Evolutionary conservation across 345 rosid genomes (phyloP), one percentile per base, ranked within the genome.

Genomic region (Adansonia digitata): DNA sequence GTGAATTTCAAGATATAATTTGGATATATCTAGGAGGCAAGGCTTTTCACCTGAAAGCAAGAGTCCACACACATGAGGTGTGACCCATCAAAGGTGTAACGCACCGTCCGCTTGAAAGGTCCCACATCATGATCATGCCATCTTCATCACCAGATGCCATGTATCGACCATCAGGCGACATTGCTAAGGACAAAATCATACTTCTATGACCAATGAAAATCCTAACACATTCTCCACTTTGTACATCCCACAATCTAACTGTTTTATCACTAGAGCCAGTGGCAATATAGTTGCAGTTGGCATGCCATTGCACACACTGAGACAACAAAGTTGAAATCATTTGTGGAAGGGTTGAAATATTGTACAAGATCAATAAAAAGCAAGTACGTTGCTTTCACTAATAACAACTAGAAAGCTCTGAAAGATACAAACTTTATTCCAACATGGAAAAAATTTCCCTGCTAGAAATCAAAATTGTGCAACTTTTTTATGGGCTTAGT

Each of bases 81-180:
- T 96, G 99, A 31, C 99, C 97, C 85, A 89, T 86, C 86, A 96
- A 82, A 81, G 98, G 97, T 2, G 91, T 91, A 72, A 96, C 81
- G 79, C 97, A 90, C n/a, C 97, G 91, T 70, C 98, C 98, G 45
- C 85, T 91, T 37, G 98, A 86, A 69, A 95, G 91, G 84, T 93
- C 99, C 99, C 99, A 95, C 97, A 90, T 91, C 99, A 91, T 89
- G 75, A 93, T 88, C 18, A 89, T 81, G 57, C 98, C 98, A 81
- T 93, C 99, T 87, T 92, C 98, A 82, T 93, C 99, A 39, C 92
- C 99, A 14, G 98, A 95, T 45, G 98, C 97, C 98, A 92, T 88
- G 74, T 89, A 90, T 24, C 91, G 92, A 66, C 99, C 99, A 71
- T 93, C 97, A n/a, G 97, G 95, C 63, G 97, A 93, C 92, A 96